phyloP scores from a whole-genome alignment of 1,284 basidiomycete genomes.

The Ganoderma sinense region DNA sequence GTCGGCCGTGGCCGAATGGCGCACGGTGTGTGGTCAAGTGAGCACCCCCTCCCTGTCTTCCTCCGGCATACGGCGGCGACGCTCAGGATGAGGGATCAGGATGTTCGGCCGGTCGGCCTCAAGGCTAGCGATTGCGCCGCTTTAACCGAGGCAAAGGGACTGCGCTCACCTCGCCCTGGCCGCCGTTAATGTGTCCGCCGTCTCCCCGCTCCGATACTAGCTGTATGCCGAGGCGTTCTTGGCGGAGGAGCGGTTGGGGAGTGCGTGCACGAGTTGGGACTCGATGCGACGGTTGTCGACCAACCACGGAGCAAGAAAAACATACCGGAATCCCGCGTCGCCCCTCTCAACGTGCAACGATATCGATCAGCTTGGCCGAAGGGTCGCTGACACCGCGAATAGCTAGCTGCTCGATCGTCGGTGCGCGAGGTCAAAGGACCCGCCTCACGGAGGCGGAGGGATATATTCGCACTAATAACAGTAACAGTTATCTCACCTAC shows the following conservation, averaged over 20 bases:
- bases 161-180: background rate
- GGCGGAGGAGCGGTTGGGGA: too few species aligned
- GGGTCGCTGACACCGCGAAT: too few species aligned
- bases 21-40: background rate
- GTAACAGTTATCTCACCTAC: background rate
- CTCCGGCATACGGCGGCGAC: background rate
- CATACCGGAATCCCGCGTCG: background rate
- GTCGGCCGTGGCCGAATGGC: background rate
- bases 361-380: too few species aligned
- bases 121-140: background rate
- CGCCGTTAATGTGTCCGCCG: background rate
- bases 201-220: background rate
- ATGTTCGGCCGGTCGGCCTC: background rate
- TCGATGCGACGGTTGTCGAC: background rate
- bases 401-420: background rate
- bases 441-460: background rate
- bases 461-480: background rate
- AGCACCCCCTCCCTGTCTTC: background rate
- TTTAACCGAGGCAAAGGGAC: background rate
- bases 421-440: background rate
- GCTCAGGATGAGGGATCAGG: background rate
- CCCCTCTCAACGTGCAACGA: background rate
- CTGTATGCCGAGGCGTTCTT: background rate
- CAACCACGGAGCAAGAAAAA: background rate
- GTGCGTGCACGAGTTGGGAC: background rate